These are phyloP conservation scores for Adenanthera pavonina DNA, from an alignment of 306 rosid genomes.

Conservation along the genomic window DNA sequence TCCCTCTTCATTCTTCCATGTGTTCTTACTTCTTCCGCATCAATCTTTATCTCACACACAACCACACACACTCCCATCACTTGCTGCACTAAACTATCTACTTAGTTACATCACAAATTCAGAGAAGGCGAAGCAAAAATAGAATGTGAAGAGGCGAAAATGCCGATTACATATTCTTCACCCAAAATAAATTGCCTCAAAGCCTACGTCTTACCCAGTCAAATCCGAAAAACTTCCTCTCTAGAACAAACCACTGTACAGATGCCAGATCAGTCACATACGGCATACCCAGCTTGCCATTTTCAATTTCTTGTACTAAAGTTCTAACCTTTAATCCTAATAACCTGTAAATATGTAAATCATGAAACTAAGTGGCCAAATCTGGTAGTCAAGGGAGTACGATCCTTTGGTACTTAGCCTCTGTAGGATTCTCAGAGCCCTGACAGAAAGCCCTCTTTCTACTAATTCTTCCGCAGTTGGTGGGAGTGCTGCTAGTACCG, in stretches of 20 bases:
- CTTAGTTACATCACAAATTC: conserved; percentile 55
- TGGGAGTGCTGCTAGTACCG: conserved; percentile 36
- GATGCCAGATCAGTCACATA: conserved; percentile 62
- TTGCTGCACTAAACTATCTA: conserved; percentile 37
- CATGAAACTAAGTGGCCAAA: conserved; percentile 29
- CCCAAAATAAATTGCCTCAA: conserved; percentile 34
- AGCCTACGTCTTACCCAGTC: conserved; percentile 45
- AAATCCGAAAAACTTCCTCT: conserved; percentile 45
- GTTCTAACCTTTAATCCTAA: conserved; percentile 50
- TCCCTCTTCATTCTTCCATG: conserved; percentile 37
- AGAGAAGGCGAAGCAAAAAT: conserved; percentile 48
- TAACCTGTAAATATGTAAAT: conserved; percentile 42
- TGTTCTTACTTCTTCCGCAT: not conserved
- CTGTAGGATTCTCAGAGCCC: conserved; percentile 68
- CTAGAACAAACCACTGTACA: conserved; percentile 71
- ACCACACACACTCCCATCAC: conserved; percentile 35
- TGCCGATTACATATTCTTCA: conserved; percentile 14
- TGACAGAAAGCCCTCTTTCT: conserved; percentile 78
- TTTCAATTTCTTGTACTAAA: conserved; percentile 36
- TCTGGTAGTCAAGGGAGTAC: conserved; percentile 58
- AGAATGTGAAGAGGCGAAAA: conserved; percentile 58
- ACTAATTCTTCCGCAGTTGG: conserved; percentile 62
- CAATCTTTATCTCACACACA: not conserved
- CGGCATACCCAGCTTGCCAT: conserved; percentile 38
- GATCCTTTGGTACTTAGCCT: conserved; percentile 78